phyloP scores from a whole-genome alignment of 163 green algal genomes.

The Volvox carteri region DNA sequence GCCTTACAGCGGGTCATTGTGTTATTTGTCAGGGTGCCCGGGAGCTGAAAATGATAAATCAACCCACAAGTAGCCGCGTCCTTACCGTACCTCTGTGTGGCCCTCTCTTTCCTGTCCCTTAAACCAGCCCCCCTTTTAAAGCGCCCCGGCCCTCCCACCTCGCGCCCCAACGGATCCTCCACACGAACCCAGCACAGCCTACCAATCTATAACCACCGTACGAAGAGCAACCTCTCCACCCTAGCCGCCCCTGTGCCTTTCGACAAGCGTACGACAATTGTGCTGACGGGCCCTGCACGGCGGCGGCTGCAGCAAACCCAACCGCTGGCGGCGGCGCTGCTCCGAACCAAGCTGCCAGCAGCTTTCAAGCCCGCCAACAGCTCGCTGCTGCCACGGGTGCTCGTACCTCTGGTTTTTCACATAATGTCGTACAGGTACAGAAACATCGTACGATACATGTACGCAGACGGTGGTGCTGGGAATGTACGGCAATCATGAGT shows the following conservation, averaged over 20 bases:
- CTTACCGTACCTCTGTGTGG: background rate
- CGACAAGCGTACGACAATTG: conserved; percentile 44
- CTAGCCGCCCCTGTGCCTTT: background rate
- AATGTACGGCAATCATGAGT: too few species aligned
- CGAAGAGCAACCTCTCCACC: conserved; percentile 1
- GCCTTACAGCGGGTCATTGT: too few species aligned
- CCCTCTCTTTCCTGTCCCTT: too few species aligned
- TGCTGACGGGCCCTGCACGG: background rate
- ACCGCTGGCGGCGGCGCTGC: conserved; percentile 12
- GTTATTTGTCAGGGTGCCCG: too few species aligned
- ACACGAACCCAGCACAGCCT: too few species aligned
- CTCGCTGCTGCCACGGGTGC: background rate
- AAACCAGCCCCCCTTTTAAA: too few species aligned
- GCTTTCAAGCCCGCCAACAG: background rate
- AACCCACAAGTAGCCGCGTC: too few species aligned
- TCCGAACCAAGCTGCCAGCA: background rate
- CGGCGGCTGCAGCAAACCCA: background rate
- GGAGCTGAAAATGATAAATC: too few species aligned
- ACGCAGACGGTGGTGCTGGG: too few species aligned
- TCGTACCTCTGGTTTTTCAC: conserved; percentile 46
- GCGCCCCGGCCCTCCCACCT: too few species aligned
- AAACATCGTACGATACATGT: too few species aligned
- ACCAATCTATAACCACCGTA: conserved; percentile 28
- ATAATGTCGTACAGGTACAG: conserved; percentile 49
- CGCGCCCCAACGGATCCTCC: too few species aligned